phyloP scores from a whole-genome alignment of 1,284 basidiomycete species.

The Boletus semigastroideus region DNA sequence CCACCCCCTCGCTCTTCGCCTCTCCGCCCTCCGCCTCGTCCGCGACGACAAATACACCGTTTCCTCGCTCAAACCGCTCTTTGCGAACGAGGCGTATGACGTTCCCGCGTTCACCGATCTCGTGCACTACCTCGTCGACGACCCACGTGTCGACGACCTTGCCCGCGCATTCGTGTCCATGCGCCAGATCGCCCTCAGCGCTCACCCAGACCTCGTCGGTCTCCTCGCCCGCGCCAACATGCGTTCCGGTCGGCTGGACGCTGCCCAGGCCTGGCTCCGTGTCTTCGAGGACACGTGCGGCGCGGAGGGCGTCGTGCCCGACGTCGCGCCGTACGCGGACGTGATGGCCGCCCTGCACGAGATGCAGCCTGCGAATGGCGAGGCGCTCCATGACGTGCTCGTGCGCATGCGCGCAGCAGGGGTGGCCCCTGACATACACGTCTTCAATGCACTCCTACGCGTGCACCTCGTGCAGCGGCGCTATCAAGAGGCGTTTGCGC shows the following conservation, averaged over 20 bases:
- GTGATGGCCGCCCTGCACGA: constrained; percentile 40
- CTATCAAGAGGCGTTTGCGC: constrained; percentile 39
- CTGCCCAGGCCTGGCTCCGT: constrained; percentile 37
- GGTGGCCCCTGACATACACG: constrained; percentile 37
- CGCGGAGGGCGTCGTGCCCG: constrained; percentile 12
- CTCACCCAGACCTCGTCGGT: constrained; percentile 35
- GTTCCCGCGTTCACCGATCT: constrained; percentile 42
- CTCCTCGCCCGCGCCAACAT: constrained; percentile 40
- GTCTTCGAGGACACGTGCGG: constrained; percentile 28
- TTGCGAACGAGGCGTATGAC: constrained; percentile 37
- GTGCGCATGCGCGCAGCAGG: constrained; percentile 39
- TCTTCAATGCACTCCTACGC: constrained; percentile 50
- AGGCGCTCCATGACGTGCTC: constrained; percentile 38
- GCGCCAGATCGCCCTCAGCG: constrained; percentile 34
- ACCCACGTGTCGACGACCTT: constrained; percentile 36
- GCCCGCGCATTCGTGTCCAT: constrained; percentile 36
- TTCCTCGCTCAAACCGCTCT: constrained; percentile 23
- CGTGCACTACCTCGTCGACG: constrained; percentile 32
- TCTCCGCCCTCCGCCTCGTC: constrained; percentile 36
- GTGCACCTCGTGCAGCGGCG: constrained; percentile 35
- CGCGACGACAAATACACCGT: constrained; percentile 23
- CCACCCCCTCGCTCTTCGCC: constrained; percentile 39
- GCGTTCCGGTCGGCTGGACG: constrained; percentile 34
- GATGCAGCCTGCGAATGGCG: constrained; percentile 29
- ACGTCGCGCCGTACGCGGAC: constrained; percentile 36